Conservation (phyloP, 1,284 basidiomycete genomes). For the Cryptococcus sp. region DNA sequence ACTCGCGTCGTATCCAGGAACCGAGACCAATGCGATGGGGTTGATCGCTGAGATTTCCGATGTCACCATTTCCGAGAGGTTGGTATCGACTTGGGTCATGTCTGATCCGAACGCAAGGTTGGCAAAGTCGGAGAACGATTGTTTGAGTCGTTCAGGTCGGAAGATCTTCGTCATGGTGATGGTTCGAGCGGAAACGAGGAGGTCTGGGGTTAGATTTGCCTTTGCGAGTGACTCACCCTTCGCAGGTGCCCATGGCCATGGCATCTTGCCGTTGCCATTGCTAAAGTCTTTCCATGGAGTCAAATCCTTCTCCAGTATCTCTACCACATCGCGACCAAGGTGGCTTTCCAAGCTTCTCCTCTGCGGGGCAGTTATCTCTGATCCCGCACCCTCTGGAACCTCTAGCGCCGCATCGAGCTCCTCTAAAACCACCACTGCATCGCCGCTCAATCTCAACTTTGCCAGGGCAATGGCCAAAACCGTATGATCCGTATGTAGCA, state of each 20-base stretch:
- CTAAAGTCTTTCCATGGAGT: conserved; percentile 64
- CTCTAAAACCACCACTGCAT: conserved; percentile 66
- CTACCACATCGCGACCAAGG: conserved; percentile 51
- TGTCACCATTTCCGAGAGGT: conserved; percentile 69
- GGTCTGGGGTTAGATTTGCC: conserved; percentile 14
- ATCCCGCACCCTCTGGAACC: conserved; percentile 44
- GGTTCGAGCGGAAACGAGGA: conserved; percentile 26
- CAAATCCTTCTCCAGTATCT: conserved; percentile 68
- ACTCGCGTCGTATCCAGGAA: conserved; percentile 94
- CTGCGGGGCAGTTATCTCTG: conserved; percentile 23
- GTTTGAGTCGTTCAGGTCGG: conserved; percentile 39
- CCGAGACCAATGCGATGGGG: conserved; percentile 84
- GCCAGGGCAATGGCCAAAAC: conserved; percentile 86
- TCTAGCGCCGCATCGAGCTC: conserved; percentile 90
- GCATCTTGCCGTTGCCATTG: conserved; percentile 65
- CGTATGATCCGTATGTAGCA: conserved; percentile 87
- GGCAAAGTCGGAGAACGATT: conserved; percentile 28
- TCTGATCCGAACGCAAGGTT: conserved; percentile 39
- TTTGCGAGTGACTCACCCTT: conserved; percentile 21
- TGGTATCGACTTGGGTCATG: conserved; percentile 43
- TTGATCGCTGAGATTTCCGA: conserved; percentile 74
- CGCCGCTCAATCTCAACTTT: conserved; percentile 72
- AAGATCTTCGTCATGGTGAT: conserved; percentile 38
- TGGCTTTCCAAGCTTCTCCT: conserved; percentile 24
- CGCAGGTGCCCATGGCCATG: conserved; percentile 62